These are phyloP conservation scores for Albatrellus sp. DNA, from an alignment of 1,284 basidiomycete genomes.

Conservation along the genomic window DNA sequence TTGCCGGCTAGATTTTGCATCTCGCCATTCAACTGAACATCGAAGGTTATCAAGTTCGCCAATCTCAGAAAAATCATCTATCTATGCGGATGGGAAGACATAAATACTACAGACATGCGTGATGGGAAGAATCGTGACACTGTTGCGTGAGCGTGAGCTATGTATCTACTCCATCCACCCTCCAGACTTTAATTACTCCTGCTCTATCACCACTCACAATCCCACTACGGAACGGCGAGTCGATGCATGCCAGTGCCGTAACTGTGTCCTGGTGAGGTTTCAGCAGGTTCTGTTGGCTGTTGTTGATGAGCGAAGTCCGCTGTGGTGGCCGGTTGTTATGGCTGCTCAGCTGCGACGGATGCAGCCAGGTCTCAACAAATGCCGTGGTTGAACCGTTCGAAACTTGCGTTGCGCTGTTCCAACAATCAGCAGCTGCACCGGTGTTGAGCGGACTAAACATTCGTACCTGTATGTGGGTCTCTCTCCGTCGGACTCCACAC, in stretches of 20 bases:
- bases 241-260: constrained; percentile 69
- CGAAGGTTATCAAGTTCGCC: too few species aligned
- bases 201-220: constrained; percentile 77
- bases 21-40: too few species aligned
- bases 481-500: constrained; percentile 56
- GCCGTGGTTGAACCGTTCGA: constrained; percentile 17
- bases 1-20: too few species aligned
- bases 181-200: constrained; percentile 76
- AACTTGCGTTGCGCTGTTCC: constrained; percentile 4
- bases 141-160: too few species aligned
- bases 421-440: background rate
- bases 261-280: constrained; percentile 78
- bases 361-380: constrained; percentile 55
- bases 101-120: too few species aligned
- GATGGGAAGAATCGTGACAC: too few species aligned
- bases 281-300: constrained; percentile 68
- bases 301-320: constrained; percentile 64
- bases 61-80: too few species aligned
- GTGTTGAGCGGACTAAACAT: background rate
- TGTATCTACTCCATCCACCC: constrained; percentile 40
- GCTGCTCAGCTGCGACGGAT: constrained; percentile 26
- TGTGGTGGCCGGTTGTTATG: constrained; percentile 57
- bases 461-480: constrained; percentile 55
- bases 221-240: constrained; percentile 78
- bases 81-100: too few species aligned